Evolutionary conservation across 768 basidiomycete genomes (phyloP).

Genomic region (Leccinellum albellum): DNA sequence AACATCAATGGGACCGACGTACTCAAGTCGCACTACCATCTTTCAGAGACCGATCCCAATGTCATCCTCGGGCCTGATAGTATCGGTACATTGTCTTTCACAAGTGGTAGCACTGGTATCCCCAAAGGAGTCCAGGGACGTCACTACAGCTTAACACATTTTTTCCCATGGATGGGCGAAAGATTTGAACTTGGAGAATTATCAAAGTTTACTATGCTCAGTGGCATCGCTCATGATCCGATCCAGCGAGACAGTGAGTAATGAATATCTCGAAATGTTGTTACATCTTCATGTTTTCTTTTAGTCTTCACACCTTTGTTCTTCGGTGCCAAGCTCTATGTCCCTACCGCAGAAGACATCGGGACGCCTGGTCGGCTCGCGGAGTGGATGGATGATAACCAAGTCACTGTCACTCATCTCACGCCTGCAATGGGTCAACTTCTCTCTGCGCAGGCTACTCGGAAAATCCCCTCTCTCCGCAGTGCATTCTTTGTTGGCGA

Average conservation of each 20-base stretch:
- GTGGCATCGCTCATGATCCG: conserved; percentile 98
- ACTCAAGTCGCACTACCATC: conserved; percentile 47
- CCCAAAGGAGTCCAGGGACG: conserved; percentile 97
- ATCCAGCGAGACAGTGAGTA: conserved; percentile 96
- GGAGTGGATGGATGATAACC: conserved; percentile 94
- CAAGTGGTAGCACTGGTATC: conserved; percentile 95
- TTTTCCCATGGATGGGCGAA: conserved; percentile 99
- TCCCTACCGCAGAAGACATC: conserved; percentile 95
- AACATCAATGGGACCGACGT: conserved; percentile 49
- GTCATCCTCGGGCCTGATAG: conserved; percentile 92
- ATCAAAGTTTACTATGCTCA: conserved; percentile 96
- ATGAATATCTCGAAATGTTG: background rate
- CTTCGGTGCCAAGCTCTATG: conserved; percentile 92
- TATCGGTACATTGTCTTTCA: conserved; percentile 91
- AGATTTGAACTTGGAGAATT: conserved; percentile 68
- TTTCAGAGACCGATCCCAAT: conserved; percentile 71
- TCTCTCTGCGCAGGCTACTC: conserved; percentile 80
- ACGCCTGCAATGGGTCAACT: conserved; percentile 99
- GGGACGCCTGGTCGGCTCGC: conserved; percentile 94
- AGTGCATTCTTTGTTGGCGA: conserved; percentile 99
- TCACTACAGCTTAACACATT: conserved; percentile 95
- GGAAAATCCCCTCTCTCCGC: conserved; percentile 77
- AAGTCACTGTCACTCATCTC: conserved; percentile 93
- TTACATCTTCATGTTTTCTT: conserved; percentile 5
- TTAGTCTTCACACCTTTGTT: conserved; percentile 98